Percentiles rank a stretch among this genome's conserved stretches.
Conservation (phyloP, 441 rosid species). For the Croton laevigatus region DNA sequence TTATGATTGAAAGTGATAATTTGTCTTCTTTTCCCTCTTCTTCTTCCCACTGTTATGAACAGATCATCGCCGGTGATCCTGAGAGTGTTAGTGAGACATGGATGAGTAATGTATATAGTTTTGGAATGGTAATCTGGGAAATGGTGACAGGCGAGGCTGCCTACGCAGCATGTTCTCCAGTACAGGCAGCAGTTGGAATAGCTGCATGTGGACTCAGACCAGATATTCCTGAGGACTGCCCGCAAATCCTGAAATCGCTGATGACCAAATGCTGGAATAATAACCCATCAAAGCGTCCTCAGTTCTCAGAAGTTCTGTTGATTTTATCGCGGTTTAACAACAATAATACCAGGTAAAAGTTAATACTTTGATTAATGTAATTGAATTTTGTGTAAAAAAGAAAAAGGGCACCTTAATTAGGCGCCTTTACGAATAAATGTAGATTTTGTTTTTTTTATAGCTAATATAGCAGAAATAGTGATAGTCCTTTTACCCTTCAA, state of each 20-base stretch:
- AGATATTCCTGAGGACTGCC: constrained; percentile 91
- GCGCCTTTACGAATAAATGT: constrained; percentile 22
- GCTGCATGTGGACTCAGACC: constrained; percentile 96
- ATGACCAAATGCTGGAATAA: constrained; percentile 90
- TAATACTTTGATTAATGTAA: constrained; percentile 23
- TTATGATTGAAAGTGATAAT: neutral
- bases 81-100: constrained; percentile 86
- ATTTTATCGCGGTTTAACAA: constrained; percentile 41
- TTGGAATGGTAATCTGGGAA: constrained; percentile 97
- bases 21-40: neutral
- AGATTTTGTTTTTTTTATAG: constrained; percentile 23
- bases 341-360: constrained; percentile 37
- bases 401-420: constrained; percentile 10
- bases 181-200: constrained; percentile 94
- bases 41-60: constrained; percentile 26
- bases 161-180: constrained; percentile 82
- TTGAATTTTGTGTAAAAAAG: constrained; percentile 15
- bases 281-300: constrained; percentile 75
- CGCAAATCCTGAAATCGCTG: constrained; percentile 57
- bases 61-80: constrained; percentile 96
- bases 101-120: constrained; percentile 95
- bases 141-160: constrained; percentile 93
- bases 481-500: neutral
- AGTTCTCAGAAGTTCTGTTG: constrained; percentile 59
- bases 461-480: constrained; percentile 27